phyloP scores from a whole-genome alignment of 768 basidiomycete species.

The Boletus eberwhitei region DNA sequence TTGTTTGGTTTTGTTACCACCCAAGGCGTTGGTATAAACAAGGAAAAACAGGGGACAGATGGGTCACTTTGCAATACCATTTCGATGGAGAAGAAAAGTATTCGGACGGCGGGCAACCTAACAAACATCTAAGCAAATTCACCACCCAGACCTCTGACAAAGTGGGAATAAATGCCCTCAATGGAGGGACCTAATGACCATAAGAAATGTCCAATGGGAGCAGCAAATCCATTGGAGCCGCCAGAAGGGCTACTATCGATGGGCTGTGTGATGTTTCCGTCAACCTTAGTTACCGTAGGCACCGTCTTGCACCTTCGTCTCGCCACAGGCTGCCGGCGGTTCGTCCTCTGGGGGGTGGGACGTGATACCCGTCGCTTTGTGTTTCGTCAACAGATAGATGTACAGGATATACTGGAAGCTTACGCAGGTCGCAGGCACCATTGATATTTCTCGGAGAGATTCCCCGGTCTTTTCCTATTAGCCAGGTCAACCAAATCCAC shows the following conservation, averaged over 20 bases:
- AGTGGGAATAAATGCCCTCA: neutral
- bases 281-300: neutral
- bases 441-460: neutral
- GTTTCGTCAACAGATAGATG: neutral
- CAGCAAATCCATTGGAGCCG: neutral
- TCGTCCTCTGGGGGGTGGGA: neutral
- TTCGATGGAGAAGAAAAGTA: neutral
- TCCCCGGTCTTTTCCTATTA: constrained; percentile 10
- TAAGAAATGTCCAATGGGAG: neutral
- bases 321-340: neutral
- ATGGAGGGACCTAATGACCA: constrained; percentile 1
- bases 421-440: neutral
- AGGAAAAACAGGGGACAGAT: neutral
- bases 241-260: neutral
- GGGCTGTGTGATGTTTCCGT: neutral
- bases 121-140: neutral
- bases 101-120: neutral
- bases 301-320: neutral
- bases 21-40: constrained; percentile 11
- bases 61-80: no score
- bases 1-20: constrained; percentile 23
- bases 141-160: neutral
- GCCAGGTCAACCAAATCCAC: neutral
- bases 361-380: neutral
- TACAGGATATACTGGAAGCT: neutral